These are phyloP conservation scores for Teunomyces kruisii DNA, from an alignment of 805 yeast species.

Conservation along the genomic window DNA sequence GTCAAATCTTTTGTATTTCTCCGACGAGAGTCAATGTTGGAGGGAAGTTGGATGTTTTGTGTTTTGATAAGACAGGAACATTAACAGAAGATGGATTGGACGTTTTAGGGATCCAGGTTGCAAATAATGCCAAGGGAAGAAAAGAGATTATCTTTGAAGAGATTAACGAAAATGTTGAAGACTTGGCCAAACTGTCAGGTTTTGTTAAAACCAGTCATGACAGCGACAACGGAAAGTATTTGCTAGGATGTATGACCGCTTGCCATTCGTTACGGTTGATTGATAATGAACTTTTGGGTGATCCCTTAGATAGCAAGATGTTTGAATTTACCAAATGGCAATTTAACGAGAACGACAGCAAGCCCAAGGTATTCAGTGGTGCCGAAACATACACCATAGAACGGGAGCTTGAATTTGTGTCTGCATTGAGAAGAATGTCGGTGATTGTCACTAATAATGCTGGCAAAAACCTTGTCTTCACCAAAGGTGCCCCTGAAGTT, in stretches of 20 bases:
- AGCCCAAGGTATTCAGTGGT: conserved; percentile 7
- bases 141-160: conserved; percentile 38
- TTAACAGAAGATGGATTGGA: conserved; percentile 96
- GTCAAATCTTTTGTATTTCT: conserved; percentile 80
- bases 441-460: conserved; percentile 46
- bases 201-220: conserved; percentile 16
- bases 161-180: conserved; percentile 12
- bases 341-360: conserved; percentile 57
- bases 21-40: conserved; percentile 96
- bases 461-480: conserved; percentile 37
- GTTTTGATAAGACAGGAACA: conserved; percentile 98
- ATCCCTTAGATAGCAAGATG: conserved; percentile 92
- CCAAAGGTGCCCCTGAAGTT: conserved; percentile 98
- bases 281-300: conserved; percentile 83
- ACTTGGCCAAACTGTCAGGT: background rate
- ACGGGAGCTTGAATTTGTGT: conserved; percentile 75
- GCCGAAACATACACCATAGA: conserved; percentile 27
- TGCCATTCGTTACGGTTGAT: conserved; percentile 86
- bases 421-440: conserved; percentile 87
- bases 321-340: conserved; percentile 84
- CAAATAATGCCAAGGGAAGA: conserved; percentile 40
- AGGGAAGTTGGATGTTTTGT: conserved; percentile 85
- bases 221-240: conserved; percentile 28
- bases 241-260: conserved; percentile 55
- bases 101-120: conserved; percentile 59